Conservation (phyloP, 2,329 filamentous ascomycete species). For the Neofusicoccum cordaticola region DNA sequence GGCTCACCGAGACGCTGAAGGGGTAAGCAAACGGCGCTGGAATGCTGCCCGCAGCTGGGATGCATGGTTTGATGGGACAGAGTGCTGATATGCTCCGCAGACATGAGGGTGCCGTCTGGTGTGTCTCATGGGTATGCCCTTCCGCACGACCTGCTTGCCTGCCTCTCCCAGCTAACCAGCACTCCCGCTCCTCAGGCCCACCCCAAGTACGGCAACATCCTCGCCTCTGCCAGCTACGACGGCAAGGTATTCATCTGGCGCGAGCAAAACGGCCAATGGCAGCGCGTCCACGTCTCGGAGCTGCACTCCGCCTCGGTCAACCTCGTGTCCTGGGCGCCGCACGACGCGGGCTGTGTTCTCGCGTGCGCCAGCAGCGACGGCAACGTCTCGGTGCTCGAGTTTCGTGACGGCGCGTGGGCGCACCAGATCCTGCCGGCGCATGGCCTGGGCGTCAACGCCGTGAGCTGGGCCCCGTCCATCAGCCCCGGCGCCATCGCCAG, state of each 20-base stretch:
- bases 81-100: conserved; percentile 47
- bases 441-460: conserved; percentile 90
- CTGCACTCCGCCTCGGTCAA: conserved; percentile 96
- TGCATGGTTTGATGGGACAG: neutral
- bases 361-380: conserved; percentile 94
- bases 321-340: conserved; percentile 95
- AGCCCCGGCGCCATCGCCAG: conserved; percentile 81
- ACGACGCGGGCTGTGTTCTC: conserved; percentile 90
- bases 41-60: neutral
- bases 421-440: conserved; percentile 89
- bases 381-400: conserved; percentile 89
- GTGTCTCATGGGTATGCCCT: conserved; percentile 74
- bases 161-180: neutral
- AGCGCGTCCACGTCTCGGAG: conserved; percentile 87
- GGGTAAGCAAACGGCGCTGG: conserved; percentile 58
- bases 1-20: conserved; percentile 87
- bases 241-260: conserved; percentile 99
- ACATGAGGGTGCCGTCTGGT: conserved; percentile 97
- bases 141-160: neutral
- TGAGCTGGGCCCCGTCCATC: conserved; percentile 89
- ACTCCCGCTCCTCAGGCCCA: conserved; percentile 58
- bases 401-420: conserved; percentile 92
- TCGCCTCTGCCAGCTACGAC: conserved; percentile 93
- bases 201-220: conserved; percentile 96
- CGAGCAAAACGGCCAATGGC: conserved; percentile 64